Conservation (phyloP, 2,329 filamentous ascomycete species). For the Ascochyta lentis region DNA sequence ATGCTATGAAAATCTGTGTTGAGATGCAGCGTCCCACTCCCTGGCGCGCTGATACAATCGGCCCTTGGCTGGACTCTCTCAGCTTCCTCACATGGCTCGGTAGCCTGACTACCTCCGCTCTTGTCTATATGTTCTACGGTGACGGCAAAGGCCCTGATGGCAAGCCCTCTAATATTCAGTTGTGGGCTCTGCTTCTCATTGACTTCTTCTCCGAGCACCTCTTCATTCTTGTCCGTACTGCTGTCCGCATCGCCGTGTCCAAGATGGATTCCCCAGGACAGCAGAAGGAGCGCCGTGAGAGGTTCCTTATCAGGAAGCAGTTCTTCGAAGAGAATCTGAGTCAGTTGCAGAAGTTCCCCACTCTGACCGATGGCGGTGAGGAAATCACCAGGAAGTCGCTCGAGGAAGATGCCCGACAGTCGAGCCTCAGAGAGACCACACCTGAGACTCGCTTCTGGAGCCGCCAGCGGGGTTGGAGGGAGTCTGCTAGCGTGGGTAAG, state of each 20-base stretch:
- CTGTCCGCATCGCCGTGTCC: slow-evolving; percentile 73
- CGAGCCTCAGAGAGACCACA: slow-evolving; percentile 51
- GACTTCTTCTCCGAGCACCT: slow-evolving; percentile 89
- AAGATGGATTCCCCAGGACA: slow-evolving; percentile 87
- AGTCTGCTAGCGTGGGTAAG: slow-evolving; percentile 59
- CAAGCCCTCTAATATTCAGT: slow-evolving; percentile 72
- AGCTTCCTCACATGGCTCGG: slow-evolving; percentile 94
- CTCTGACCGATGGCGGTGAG: slow-evolving; percentile 52
- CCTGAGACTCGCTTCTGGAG: slow-evolving; percentile 61
- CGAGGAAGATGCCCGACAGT: slow-evolving; percentile 62
- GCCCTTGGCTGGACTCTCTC: slow-evolving; percentile 86
- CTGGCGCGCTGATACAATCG: slow-evolving; percentile 90
- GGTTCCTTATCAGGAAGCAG: slow-evolving; percentile 79
- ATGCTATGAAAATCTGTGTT: slow-evolving; percentile 91
- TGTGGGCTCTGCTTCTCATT: slow-evolving; percentile 80
- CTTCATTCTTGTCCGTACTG: slow-evolving; percentile 79
- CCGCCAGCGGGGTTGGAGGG: slow-evolving; percentile 57
- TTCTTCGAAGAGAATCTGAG: slow-evolving; percentile 77
- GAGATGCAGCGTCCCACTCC: slow-evolving; percentile 89
- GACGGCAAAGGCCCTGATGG: slow-evolving; percentile 70
- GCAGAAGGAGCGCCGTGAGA: slow-evolving; percentile 82
- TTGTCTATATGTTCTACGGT: slow-evolving; percentile 87
- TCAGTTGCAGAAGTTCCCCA: slow-evolving; percentile 55
- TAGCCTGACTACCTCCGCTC: slow-evolving; percentile 82
- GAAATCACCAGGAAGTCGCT: slow-evolving; percentile 70